Evolutionary conservation across 805 yeast species (phyloP), one percentile per base, ranked within the genome.

Genomic region (Hanseniaspora mollemarum): DNA sequence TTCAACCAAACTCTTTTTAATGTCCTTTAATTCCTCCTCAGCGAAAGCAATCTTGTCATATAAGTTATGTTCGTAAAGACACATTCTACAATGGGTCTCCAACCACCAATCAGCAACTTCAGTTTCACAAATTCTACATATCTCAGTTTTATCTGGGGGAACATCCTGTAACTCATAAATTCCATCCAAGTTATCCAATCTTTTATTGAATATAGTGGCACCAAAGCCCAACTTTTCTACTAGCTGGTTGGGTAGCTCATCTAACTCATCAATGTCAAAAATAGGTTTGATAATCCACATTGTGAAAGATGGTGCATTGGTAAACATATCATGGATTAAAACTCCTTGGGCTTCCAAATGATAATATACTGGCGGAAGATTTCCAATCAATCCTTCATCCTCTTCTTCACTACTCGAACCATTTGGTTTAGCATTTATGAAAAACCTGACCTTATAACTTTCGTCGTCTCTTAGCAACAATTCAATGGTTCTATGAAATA

Each of bases 31-130:
- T 55, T 32, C 55, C 18, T 50, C 54, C 33, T 75, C 71, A 51
- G 86, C 95, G 49, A 88, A 96, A 2, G 75, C 66, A 9, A 90
- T 77, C 31, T 80, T 80, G 57, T 87, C 87, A 59, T 81, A 87
- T 10, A 83, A 76, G 58, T 80, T 75, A 65, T 87, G 95, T 62
- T 88, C 96, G 32, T 85, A 75, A 26, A 84, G 71, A 59, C 99
- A 92, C 43, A 84, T 68, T 60, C 87, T 92, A 1, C 90, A 81
- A 65, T 92, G 99, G 45, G 81, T 75, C 58, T 90, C 98, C 36
- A 92, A 71, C 83, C 94, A 92, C 98, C 98, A 92, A 3, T 87
- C 83, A 3, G 95, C 96, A n/a, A 87, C 80, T 43, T 75, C 75
- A 28, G 80, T 78, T 60, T 92, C 99, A 66, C 99, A 92, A 25